phyloP scores from a whole-genome alignment of 495 filamentous ascomycete species.

The Aeminium ludgeri region DNA sequence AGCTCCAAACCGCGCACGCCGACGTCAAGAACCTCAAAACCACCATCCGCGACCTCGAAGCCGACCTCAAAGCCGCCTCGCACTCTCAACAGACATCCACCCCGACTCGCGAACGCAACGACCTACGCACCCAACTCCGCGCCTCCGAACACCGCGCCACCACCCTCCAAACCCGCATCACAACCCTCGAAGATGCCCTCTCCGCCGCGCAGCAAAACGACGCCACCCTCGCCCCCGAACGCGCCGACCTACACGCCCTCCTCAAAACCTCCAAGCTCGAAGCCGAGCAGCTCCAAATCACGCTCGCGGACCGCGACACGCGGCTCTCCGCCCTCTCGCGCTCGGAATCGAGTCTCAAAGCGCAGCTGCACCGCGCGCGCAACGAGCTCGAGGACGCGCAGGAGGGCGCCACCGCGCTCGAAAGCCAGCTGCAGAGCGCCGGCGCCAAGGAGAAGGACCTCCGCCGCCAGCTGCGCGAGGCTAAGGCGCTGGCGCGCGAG shows the following conservation, averaged over 20 bases:
- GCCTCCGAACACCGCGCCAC: constrained; percentile 19
- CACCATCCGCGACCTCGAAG: constrained; percentile 20
- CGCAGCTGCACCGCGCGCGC: constrained; percentile 10
- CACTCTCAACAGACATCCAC: constrained; percentile 10
- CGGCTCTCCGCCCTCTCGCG: constrained; percentile 3
- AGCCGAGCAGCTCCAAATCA: constrained; percentile 44
- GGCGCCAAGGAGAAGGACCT: constrained; percentile 17
- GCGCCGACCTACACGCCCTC: constrained; percentile 46
- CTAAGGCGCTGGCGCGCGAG: constrained; percentile 9
- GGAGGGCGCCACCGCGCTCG: constrained; percentile 12
- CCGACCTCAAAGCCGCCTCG: constrained; percentile 18
- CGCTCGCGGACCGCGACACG: constrained; percentile 31
- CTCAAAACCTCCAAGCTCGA: constrained; percentile 51
- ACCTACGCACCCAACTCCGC: constrained; percentile 17
- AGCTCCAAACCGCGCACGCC: constrained; percentile 9
- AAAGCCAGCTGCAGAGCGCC: constrained; percentile 1
- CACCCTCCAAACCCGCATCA: constrained; percentile 17
- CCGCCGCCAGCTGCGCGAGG: constrained; percentile 9
- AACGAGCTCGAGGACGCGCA: constrained; percentile 17
- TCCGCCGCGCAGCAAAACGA: constrained; percentile 21
- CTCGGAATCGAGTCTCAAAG: constrained; percentile 31
- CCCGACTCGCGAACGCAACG: constrained; percentile 18
- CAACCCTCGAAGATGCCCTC: constrained; percentile 25
- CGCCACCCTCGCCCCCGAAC: constrained; percentile 38
- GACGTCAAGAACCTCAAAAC: constrained; percentile 11